phyloP scores from a whole-genome alignment of 345 rosid genomes.

The Populus deltoides region DNA sequence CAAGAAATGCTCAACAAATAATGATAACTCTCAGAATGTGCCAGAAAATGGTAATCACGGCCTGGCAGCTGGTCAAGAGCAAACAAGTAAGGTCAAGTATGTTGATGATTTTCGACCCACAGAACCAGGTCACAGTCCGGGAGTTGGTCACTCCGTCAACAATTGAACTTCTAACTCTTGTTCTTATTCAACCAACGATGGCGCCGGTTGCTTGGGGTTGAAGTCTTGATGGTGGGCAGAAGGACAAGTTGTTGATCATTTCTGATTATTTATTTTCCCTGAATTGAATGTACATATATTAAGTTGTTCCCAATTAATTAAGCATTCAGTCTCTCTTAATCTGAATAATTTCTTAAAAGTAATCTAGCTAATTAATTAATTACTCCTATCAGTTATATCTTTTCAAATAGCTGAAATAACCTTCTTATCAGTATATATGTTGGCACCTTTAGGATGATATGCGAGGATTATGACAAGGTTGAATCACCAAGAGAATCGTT shows the following conservation, averaged over 20 bases:
- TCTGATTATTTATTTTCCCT: background rate
- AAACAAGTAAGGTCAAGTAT: conserved; percentile 17
- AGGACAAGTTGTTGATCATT: background rate
- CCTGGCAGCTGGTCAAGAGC: conserved; percentile 8
- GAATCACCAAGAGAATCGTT: background rate
- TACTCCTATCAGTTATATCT: too few species aligned
- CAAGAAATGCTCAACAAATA: conserved; percentile 15
- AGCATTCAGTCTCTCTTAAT: background rate
- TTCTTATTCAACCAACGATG: too few species aligned
- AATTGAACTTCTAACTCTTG: conserved; percentile 6
- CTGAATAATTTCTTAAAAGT: background rate
- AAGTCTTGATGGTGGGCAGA: background rate
- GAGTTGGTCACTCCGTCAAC: conserved; percentile 42
- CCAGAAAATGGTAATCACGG: conserved; percentile 2
- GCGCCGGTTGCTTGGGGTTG: background rate
- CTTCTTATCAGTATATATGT: too few species aligned
- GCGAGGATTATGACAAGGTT: background rate
- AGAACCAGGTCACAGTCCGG: conserved; percentile 44
- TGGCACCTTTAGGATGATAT: too few species aligned
- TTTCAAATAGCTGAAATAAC: too few species aligned
- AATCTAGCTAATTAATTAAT: too few species aligned
- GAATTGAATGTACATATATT: background rate
- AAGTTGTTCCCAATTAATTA: background rate
- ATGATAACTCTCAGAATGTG: conserved; percentile 1
- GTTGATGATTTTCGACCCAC: conserved; percentile 39